phyloP scores from a whole-genome alignment of 148 eudicot species.

The Talinum fruticosum region DNA sequence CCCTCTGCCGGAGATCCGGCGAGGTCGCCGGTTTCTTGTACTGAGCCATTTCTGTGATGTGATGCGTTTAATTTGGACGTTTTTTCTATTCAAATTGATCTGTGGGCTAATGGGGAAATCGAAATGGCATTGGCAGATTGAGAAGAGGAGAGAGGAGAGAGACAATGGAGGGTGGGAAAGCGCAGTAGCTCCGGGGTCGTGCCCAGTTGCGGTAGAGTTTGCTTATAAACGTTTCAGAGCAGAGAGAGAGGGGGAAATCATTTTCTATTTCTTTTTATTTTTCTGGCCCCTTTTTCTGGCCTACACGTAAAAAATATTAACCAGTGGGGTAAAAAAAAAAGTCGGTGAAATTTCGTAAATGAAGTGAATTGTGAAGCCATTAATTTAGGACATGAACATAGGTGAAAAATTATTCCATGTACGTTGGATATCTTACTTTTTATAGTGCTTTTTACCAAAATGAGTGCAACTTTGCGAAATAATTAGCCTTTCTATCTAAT shows the following conservation, averaged over 20 bases:
- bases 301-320: too few species aligned
- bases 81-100: neutral
- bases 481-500: neutral
- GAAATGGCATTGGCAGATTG: neutral
- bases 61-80: too few species aligned
- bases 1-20: slow-evolving; percentile 45
- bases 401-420: neutral
- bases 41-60: neutral
- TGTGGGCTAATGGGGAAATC: neutral
- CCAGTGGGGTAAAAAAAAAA: neutral
- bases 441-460: neutral
- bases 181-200: neutral
- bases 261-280: neutral
- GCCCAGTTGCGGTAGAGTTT: neutral
- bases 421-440: neutral
- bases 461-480: neutral
- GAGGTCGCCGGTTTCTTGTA: slow-evolving; percentile 14
- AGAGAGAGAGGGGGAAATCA: neutral
- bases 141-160: neutral
- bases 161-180: neutral
- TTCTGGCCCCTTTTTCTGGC: neutral
- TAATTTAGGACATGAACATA: neutral
- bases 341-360: neutral
- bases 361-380: neutral
- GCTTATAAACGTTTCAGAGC: slow-evolving; percentile 1